Conservation (phyloP, 202 grass and related monocot genomes). For the Zizania palustris region DNA sequence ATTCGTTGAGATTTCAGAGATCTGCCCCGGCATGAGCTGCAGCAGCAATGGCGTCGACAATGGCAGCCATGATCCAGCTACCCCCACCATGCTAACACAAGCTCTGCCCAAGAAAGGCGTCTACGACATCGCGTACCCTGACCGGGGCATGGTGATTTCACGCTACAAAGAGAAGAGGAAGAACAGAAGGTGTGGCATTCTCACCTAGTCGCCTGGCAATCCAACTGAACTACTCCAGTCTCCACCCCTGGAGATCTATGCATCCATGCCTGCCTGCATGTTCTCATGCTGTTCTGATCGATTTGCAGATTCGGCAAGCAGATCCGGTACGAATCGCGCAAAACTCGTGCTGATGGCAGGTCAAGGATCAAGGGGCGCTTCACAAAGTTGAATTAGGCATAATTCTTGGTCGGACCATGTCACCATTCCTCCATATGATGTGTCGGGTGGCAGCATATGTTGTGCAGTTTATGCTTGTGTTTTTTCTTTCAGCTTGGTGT, state of each 20-base stretch:
- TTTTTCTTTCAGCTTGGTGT: not conserved
- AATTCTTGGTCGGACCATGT: not conserved
- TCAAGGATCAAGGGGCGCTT: slow-evolving; percentile 83
- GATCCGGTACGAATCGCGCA: slow-evolving; percentile 87
- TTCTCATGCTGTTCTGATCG: not conserved
- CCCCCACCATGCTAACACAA: not conserved
- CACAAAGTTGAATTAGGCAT: slow-evolving; percentile 48
- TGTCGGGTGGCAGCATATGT: not conserved
- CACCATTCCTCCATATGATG: not conserved
- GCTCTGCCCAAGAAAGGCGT: slow-evolving; percentile 32
- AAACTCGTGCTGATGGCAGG: slow-evolving; percentile 76
- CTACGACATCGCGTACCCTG: slow-evolving; percentile 54
- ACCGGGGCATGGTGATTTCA: slow-evolving; percentile 70
- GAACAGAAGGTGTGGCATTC: slow-evolving; percentile 67
- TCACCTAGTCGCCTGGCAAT: not conserved
- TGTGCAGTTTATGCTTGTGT: too few relatives aligned
- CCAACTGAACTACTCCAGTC: not conserved
- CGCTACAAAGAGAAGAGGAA: slow-evolving; percentile 97
- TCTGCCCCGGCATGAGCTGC: slow-evolving; percentile 41
- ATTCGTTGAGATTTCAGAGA: slow-evolving; percentile 54
- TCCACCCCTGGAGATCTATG: not conserved
- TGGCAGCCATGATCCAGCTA: not conserved
- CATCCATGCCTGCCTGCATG: not conserved
- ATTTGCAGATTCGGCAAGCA: slow-evolving; percentile 76
- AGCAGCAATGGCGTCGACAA: not conserved